phyloP scores from a whole-genome alignment of 2,329 filamentous ascomycete genomes.

The Fusarium avenaceum region DNA sequence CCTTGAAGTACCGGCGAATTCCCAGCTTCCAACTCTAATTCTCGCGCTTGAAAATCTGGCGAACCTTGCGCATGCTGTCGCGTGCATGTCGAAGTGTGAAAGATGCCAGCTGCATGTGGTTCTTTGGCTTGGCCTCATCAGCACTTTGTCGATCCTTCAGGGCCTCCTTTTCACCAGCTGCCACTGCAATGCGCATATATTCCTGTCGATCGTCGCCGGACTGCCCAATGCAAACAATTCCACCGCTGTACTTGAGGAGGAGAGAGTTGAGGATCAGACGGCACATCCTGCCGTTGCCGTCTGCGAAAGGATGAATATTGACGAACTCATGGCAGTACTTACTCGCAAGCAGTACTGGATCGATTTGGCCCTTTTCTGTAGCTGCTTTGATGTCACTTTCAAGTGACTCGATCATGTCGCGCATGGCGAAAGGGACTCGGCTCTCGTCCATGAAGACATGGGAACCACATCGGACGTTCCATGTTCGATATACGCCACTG shows the following conservation, averaged over 20 bases:
- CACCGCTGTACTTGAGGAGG: slow-evolving; percentile 46
- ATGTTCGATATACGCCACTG: slow-evolving; percentile 45
- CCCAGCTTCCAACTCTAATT: slow-evolving; percentile 10
- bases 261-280: slow-evolving; percentile 53
- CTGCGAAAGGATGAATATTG: slow-evolving; percentile 54
- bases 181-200: not conserved
- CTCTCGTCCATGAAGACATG: not conserved
- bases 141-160: not conserved
- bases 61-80: not conserved
- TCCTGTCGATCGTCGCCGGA: not conserved
- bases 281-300: slow-evolving; percentile 54
- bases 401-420: slow-evolving; percentile 36
- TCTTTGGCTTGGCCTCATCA: slow-evolving; percentile 1
- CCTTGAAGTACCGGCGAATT: too few species aligned
- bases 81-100: not conserved
- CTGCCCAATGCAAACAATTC: slow-evolving; percentile 6
- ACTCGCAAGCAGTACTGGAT: slow-evolving; percentile 47
- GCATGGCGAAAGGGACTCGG: slow-evolving; percentile 44
- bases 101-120: not conserved
- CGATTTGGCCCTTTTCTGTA: slow-evolving; percentile 9
- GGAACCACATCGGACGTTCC: slow-evolving; percentile 20
- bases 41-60: slow-evolving; percentile 44
- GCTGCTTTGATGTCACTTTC: slow-evolving; percentile 39
- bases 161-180: not conserved
- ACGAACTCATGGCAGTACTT: slow-evolving; percentile 51